phyloP scores from a whole-genome alignment of 495 filamentous ascomycete genomes.

The Collariella sp. region DNA sequence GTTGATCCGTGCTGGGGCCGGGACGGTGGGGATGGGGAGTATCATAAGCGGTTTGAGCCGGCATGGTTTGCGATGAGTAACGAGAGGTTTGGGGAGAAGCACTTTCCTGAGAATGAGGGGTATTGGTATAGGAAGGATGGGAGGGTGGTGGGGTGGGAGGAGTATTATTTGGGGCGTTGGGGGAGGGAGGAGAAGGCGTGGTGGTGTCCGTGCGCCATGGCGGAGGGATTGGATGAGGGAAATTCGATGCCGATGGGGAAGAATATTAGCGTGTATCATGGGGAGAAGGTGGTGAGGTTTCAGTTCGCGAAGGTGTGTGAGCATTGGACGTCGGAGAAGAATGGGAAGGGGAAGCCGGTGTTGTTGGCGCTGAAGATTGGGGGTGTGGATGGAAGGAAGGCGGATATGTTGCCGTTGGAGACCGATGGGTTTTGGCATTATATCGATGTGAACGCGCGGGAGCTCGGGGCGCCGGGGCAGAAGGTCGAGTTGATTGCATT shows the following conservation, averaged over 20 bases:
- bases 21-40: conserved; percentile 52
- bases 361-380: conserved; percentile 58
- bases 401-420: conserved; percentile 55
- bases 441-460: conserved; percentile 55
- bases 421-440: conserved; percentile 66
- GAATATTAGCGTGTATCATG: conserved; percentile 43
- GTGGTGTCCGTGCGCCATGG: conserved; percentile 43
- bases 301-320: conserved; percentile 65
- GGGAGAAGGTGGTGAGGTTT: conserved; percentile 50
- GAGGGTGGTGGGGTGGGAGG: conserved; percentile 55
- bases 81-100: conserved; percentile 66
- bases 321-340: conserved; percentile 64
- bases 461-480: conserved; percentile 63
- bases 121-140: conserved; percentile 58
- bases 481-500: conserved; percentile 54
- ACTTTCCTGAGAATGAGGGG: conserved; percentile 62
- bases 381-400: conserved; percentile 58
- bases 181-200: conserved; percentile 37
- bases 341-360: conserved; percentile 54
- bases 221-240: conserved; percentile 54
- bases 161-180: conserved; percentile 55
- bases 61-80: conserved; percentile 70
- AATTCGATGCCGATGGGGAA: conserved; percentile 53
- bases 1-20: conserved; percentile 92
- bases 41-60: conserved; percentile 60